Conservation (phyloP, 2,329 filamentous ascomycete species). For the Fonsecaea erecta region DNA sequence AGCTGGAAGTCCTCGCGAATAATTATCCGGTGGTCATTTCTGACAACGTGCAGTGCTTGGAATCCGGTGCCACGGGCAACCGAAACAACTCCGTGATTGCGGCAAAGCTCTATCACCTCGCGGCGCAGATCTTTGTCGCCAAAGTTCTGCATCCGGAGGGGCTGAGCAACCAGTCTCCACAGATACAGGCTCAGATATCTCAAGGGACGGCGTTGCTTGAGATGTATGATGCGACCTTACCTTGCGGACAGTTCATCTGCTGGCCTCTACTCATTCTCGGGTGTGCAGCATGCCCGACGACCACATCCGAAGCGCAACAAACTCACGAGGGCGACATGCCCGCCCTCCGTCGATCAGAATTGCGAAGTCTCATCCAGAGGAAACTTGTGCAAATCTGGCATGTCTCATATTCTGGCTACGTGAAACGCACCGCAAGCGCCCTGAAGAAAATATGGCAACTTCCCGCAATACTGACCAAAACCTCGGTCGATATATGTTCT, state of each 20-base stretch:
- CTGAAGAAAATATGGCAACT: conserved; percentile 29
- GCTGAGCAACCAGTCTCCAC: conserved; percentile 13
- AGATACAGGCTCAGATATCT: conserved; percentile 17
- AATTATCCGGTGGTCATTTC: conserved; percentile 8
- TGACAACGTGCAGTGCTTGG: neutral
- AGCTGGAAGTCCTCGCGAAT: conserved; percentile 21
- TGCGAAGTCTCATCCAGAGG: conserved; percentile 24
- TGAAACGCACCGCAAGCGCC: conserved; percentile 22
- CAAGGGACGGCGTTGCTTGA: conserved; percentile 17
- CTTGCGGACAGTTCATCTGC: conserved; percentile 32
- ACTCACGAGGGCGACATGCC: neutral
- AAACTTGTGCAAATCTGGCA: conserved; percentile 31
- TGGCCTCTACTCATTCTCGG: conserved; percentile 32
- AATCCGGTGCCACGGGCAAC: neutral
- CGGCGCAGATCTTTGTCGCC: conserved; percentile 24
- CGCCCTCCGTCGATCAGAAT: conserved; percentile 1
- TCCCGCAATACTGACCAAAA: conserved; percentile 14
- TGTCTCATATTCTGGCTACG: conserved; percentile 31
- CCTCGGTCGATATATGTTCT: neutral
- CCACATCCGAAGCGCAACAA: neutral
- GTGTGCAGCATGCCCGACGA: conserved; percentile 28
- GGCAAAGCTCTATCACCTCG: conserved; percentile 28
- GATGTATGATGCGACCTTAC: conserved; percentile 20
- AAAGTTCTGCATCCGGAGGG: conserved; percentile 26
- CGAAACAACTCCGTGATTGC: conserved; percentile 24